These are phyloP conservation scores for Pichia kudriavzevii DNA, from an alignment of 1,139 yeast species.

Conservation along the genomic window DNA sequence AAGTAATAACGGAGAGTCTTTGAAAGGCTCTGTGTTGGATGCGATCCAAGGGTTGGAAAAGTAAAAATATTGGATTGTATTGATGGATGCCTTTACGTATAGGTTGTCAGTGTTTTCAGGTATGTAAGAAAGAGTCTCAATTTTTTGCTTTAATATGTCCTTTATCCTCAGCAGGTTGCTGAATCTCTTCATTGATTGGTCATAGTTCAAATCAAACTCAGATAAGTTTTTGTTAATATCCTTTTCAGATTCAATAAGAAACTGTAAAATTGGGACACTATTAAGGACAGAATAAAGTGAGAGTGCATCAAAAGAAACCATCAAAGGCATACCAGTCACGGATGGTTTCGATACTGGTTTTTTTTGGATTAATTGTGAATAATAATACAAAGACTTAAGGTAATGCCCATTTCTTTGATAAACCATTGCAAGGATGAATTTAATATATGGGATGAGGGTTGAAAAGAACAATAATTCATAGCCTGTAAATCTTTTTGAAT, in stretches of 20 bases:
- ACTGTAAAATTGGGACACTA: conserved; percentile 15
- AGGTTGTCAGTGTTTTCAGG: background rate
- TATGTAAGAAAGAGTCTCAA: conserved; percentile 3
- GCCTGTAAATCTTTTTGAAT: conserved; percentile 28
- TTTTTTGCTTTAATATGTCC: conserved; percentile 7
- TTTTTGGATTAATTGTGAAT: conserved; percentile 20
- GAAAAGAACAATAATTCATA: conserved; percentile 32
- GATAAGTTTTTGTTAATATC: conserved; percentile 7
- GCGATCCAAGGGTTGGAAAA: background rate
- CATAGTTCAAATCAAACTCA: conserved; percentile 20
- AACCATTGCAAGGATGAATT: conserved; percentile 34
- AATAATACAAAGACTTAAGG: conserved; percentile 34
- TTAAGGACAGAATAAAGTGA: conserved; percentile 23
- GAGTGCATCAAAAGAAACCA: too few species aligned
- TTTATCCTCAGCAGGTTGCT: conserved; percentile 16
- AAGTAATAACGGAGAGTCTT: conserved; percentile 20
- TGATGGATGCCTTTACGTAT: background rate
- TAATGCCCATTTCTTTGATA: conserved; percentile 34
- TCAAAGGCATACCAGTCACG: background rate
- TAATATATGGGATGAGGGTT: conserved; percentile 31
- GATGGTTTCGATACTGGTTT: conserved; percentile 6
- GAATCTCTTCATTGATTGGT: conserved; percentile 16
- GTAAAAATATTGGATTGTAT: conserved; percentile 1
- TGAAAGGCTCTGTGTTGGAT: background rate
- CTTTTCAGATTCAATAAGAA: conserved; percentile 13